Evolutionary conservation across 2,329 filamentous ascomycete species (phyloP), one percentile per base, ranked within the genome.

Genomic region (Esteya vermicola): DNA sequence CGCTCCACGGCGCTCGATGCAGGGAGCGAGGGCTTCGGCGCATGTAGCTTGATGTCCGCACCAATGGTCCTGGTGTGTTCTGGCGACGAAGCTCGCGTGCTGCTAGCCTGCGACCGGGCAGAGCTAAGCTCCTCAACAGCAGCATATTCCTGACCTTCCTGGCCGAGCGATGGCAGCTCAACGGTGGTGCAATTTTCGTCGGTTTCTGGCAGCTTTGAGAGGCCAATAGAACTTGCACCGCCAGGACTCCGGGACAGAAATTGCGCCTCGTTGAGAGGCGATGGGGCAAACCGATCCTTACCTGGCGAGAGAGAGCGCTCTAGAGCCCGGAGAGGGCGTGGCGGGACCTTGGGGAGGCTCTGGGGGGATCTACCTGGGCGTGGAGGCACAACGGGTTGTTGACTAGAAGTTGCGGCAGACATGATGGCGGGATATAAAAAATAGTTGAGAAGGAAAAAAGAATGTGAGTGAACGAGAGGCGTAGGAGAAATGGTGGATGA

Each of bases 91-190:
- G 43, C 37, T 18, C 43, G 41, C 44, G 47, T 56, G 48, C 46
- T 43, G 45, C 56, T 54, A 53, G 70, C 61, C 49, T 64, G 53
- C 28, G 58, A 54, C 20, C 20, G 28, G 7, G 22, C n/a, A 50
- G 54, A 61, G 35, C 30, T 38, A 32, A 60, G 47, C 45, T 70
- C 68, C n/a, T 67, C 63, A 26, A 69, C 56, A 19, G 57, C 80
- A 39, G 75, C 84, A 61, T 95, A 95, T 62, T 95, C 89, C 49
- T 70, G 76, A 46, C 89, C 89, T 62, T 95, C 89, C 55, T 95
- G 79, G 43, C 89, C 89, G 41, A 94, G 70, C 1, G 82, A 82
- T 14, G 89, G 89, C 55, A 95, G 72, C 26, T 75, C 73, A 42
- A 94, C 84, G 54, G 84, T 93, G 36, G 76, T 73, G 27, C 82